phyloP scores from a whole-genome alignment of 495 filamentous ascomycete genomes.

The Aspergillus bertholletiae region DNA sequence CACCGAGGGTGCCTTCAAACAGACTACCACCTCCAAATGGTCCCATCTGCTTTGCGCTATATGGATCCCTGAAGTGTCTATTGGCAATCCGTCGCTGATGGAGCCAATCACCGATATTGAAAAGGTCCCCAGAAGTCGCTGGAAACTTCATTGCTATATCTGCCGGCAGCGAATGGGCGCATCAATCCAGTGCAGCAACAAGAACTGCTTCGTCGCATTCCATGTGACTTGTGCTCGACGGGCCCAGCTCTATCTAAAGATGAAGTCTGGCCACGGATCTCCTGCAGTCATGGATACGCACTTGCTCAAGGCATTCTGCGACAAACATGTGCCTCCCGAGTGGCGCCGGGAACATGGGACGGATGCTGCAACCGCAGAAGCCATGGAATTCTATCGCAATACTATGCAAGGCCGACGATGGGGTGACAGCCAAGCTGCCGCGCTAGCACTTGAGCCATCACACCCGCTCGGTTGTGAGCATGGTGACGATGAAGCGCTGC shows the following conservation, averaged over 20 bases:
- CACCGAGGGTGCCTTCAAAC: constrained; percentile 96
- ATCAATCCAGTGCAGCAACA: constrained; percentile 97
- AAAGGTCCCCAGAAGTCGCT: constrained; percentile 88
- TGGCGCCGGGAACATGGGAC: constrained; percentile 85
- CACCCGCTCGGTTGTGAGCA: constrained; percentile 48
- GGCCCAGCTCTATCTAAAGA: constrained; percentile 86
- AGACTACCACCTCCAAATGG: constrained; percentile 93
- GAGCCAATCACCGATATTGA: constrained; percentile 97
- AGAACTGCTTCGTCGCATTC: constrained; percentile 95
- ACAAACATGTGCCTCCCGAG: constrained; percentile 89
- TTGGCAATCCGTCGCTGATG: constrained; percentile 97
- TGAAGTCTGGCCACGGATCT: constrained; percentile 84
- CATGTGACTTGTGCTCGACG: constrained; percentile 94
- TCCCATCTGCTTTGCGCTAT: constrained; percentile 94
- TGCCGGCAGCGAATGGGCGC: constrained; percentile 97
- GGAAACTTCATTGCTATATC: constrained; percentile 95
- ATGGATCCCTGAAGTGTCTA: constrained; percentile 95
- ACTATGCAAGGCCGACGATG: constrained; percentile 83
- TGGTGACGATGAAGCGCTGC: constrained; percentile 30
- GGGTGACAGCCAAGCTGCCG: constrained; percentile 86
- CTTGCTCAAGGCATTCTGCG: constrained; percentile 89
- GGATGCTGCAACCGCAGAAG: constrained; percentile 60
- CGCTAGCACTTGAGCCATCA: constrained; percentile 69
- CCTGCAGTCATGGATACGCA: constrained; percentile 82
- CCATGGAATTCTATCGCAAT: constrained; percentile 78